Conservation (phyloP, 2,329 filamentous ascomycete genomes). For the Botryosphaeria agaves region DNA sequence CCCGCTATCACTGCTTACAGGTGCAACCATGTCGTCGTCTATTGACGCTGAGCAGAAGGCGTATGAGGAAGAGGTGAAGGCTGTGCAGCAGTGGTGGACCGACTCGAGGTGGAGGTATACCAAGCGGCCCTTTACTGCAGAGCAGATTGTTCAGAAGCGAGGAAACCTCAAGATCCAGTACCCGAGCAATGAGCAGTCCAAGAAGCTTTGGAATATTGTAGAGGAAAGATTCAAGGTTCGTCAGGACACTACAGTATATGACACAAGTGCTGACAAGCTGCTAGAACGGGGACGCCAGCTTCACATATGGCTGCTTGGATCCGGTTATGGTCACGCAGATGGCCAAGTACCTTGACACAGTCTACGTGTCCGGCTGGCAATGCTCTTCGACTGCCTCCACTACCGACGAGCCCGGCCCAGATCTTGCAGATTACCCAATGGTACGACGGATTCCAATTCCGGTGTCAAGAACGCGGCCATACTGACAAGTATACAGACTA, state of each 20-base stretch:
- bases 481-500: constrained; percentile 45
- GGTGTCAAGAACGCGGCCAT: not conserved
- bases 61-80: constrained; percentile 68
- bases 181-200: constrained; percentile 71
- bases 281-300: constrained; percentile 70
- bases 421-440: constrained; percentile 95
- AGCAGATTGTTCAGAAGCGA: constrained; percentile 92
- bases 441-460: constrained; percentile 31
- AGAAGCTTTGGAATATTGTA: constrained; percentile 88
- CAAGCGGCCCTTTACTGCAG: constrained; percentile 81
- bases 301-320: constrained; percentile 93
- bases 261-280: constrained; percentile 3
- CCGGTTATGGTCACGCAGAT: constrained; percentile 98
- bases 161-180: constrained; percentile 84
- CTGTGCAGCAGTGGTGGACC: constrained; percentile 87
- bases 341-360: constrained; percentile 96
- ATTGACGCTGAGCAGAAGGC: constrained; percentile 52
- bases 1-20: no score
- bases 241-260: not conserved
- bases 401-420: constrained; percentile 76
- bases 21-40: constrained; percentile 11
- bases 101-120: constrained; percentile 87
- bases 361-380: constrained; percentile 98
- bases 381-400: constrained; percentile 91
- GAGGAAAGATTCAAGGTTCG: constrained; percentile 71